These are phyloP conservation scores for Fusarium subtropicale DNA, from an alignment of 2,329 filamentous ascomycete genomes.

Conservation along the genomic window DNA sequence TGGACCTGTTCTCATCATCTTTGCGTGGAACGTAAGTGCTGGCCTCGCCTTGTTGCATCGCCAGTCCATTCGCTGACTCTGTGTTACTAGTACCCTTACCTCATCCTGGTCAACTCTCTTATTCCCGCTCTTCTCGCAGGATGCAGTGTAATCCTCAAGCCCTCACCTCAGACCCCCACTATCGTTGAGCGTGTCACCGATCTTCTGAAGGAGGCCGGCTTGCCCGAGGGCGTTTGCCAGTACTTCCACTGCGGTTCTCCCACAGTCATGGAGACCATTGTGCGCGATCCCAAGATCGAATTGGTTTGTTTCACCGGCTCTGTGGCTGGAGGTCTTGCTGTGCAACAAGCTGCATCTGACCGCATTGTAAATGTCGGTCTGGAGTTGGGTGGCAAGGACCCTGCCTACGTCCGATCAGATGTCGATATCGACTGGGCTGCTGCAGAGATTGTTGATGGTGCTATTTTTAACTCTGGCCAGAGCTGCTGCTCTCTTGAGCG, in stretches of 20 bases:
- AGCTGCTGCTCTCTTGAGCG: conserved; percentile 95
- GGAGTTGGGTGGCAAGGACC: conserved; percentile 94
- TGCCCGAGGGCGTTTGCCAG: conserved; percentile 86
- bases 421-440: conserved; percentile 92
- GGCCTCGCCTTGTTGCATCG: neutral
- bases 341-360: conserved; percentile 86
- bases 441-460: conserved; percentile 93
- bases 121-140: conserved; percentile 91
- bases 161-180: conserved; percentile 93
- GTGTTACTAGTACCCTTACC: conserved; percentile 81
- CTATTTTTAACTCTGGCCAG: conserved; percentile 99
- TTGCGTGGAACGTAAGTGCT: conserved; percentile 90
- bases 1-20: conserved; percentile 88
- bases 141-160: conserved; percentile 93
- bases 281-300: conserved; percentile 80
- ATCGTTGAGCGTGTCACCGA: conserved; percentile 85
- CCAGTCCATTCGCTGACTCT: conserved; percentile 13
- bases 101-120: conserved; percentile 92
- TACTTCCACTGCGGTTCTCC: conserved; percentile 91
- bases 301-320: conserved; percentile 95
- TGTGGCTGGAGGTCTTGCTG: conserved; percentile 85
- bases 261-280: conserved; percentile 78
- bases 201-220: conserved; percentile 82
- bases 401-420: conserved; percentile 87
- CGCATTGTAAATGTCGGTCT: conserved; percentile 87